These are phyloP conservation scores for Mycena galopus DNA, from an alignment of 768 basidiomycete genomes.

Conservation along the genomic window DNA sequence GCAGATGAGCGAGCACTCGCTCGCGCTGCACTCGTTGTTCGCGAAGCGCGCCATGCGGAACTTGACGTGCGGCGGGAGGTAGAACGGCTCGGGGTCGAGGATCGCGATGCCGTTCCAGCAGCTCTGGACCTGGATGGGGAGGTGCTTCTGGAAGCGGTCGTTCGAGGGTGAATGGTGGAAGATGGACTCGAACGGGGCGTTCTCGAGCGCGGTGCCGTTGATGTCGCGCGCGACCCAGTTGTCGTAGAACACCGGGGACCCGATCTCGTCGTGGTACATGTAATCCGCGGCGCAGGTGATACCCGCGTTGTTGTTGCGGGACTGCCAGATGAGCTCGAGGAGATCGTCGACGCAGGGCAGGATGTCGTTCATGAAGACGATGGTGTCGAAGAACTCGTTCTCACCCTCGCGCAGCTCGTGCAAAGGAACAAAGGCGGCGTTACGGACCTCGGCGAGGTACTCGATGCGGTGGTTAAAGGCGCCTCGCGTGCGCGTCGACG, in stretches of 20 bases:
- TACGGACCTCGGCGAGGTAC: slow-evolving; percentile 99
- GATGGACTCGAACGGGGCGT: slow-evolving; percentile 94
- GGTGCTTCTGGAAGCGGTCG: slow-evolving; percentile 88
- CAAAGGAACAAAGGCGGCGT: slow-evolving; percentile 95
- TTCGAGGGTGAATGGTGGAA: slow-evolving; percentile 88
- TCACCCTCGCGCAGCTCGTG: slow-evolving; percentile 93
- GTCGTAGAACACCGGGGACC: slow-evolving; percentile 95
- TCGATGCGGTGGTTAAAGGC: slow-evolving; percentile 99
- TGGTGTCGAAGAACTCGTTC: slow-evolving; percentile 95
- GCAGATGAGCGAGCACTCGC: slow-evolving; percentile 96
- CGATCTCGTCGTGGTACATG: slow-evolving; percentile 98
- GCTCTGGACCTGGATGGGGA: slow-evolving; percentile 96
- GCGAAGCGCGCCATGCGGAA: slow-evolving; percentile 95
- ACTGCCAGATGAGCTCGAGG: slow-evolving; percentile 98
- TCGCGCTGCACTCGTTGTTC: slow-evolving; percentile 94
- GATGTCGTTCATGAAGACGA: slow-evolving; percentile 99
- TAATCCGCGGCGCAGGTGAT: slow-evolving; percentile 99
- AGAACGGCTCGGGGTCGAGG: slow-evolving; percentile 96
- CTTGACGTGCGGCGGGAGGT: slow-evolving; percentile 87
- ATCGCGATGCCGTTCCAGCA: slow-evolving; percentile 99
- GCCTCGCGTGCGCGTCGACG: slow-evolving; percentile 92
- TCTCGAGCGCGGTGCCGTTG: slow-evolving; percentile 98
- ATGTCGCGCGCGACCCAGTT: slow-evolving; percentile 99
- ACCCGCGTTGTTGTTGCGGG: slow-evolving; percentile 92
- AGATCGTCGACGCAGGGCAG: slow-evolving; percentile 98